Conservation (phyloP, 2,329 filamentous ascomycete species). For the Fusarium illudens region DNA sequence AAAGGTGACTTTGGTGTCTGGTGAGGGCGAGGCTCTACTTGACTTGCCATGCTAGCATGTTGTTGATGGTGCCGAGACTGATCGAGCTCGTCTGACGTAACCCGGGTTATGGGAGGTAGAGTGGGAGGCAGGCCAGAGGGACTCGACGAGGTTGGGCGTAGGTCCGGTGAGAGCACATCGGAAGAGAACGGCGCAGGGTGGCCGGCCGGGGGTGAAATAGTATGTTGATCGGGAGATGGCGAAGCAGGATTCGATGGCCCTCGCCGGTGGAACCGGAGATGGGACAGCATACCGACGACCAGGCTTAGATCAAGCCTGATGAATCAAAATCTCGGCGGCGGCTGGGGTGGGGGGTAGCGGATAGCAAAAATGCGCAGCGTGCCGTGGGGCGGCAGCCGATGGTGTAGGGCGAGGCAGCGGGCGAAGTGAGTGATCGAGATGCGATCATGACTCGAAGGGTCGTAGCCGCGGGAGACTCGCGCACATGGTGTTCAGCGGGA, state of each 20-base stretch:
- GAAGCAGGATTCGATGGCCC: conserved; percentile 65
- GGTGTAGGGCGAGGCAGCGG: conserved; percentile 29
- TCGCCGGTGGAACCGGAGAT: conserved; percentile 67
- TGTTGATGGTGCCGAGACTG: conserved; percentile 37
- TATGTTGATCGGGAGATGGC: conserved; percentile 59
- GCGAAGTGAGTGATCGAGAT: conserved; percentile 35
- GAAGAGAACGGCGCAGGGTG: conserved; percentile 54
- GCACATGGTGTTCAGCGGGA: conserved; percentile 35
- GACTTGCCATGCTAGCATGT: conserved; percentile 37
- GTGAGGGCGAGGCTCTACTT: conserved; percentile 37
- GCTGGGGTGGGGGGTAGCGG: conserved; percentile 27
- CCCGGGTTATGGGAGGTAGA: conserved; percentile 60
- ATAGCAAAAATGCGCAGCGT: conserved; percentile 28
- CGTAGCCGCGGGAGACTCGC: conserved; percentile 31
- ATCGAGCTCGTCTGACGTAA: conserved; percentile 53
- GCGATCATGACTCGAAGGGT: conserved; percentile 42
- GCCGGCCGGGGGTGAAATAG: conserved; percentile 49
- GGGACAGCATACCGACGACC: conserved; percentile 56
- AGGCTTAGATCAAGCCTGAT: conserved; percentile 32
- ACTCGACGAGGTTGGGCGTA: conserved; percentile 46
- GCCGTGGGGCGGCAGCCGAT: conserved; percentile 31
- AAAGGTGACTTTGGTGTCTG: conserved; percentile 47
- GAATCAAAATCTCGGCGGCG: conserved; percentile 36
- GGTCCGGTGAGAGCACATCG: conserved; percentile 51
- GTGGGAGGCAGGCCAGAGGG: conserved; percentile 55